phyloP scores from a whole-genome alignment of 192 early-diverging fungal genomes.

The Irineochytrium annulatum region DNA sequence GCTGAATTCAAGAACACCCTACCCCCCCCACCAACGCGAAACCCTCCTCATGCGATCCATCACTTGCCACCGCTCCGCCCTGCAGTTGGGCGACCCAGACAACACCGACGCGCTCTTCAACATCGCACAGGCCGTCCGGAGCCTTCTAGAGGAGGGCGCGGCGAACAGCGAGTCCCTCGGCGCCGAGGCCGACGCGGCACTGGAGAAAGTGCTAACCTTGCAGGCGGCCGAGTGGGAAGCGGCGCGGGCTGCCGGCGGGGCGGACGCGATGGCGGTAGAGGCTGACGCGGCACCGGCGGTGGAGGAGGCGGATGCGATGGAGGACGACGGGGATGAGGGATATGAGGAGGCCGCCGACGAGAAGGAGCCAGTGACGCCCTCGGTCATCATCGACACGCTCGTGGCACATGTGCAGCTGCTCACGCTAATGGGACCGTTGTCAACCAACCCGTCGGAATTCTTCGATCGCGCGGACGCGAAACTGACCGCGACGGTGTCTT shows the following conservation, averaged over 20 bases:
- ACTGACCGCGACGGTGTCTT: conserved; percentile 3
- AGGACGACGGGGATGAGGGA: conserved; percentile 14
- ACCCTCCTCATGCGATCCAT: conserved; percentile 52
- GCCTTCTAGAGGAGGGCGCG: conserved; percentile 50
- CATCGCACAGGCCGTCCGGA: conserved; percentile 60
- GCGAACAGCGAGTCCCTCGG: conserved; percentile 9
- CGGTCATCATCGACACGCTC: conserved; percentile 39
- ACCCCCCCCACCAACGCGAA: conserved; percentile 36
- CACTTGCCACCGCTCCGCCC: conserved; percentile 44
- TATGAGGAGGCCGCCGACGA: conserved; percentile 11
- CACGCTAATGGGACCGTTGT: conserved; percentile 9
- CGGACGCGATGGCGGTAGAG: not conserved
- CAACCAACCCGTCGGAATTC: conserved; percentile 6
- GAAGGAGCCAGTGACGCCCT: conserved; percentile 13
- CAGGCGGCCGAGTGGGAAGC: conserved; percentile 13
- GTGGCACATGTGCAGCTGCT: conserved; percentile 30
- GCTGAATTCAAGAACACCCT: conserved; percentile 45
- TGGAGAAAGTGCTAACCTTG: conserved; percentile 20
- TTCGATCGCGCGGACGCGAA: conserved; percentile 25
- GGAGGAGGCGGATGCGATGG: conserved; percentile 12
- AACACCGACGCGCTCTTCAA: conserved; percentile 68
- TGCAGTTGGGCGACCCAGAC: conserved; percentile 46
- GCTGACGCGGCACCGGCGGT: not conserved
- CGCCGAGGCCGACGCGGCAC: conserved; percentile 24
- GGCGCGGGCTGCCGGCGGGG: not conserved